Evolutionary conservation across 208 protist genomes (phyloP).

Genomic region (Acanthamoeba divionensis): DNA sequence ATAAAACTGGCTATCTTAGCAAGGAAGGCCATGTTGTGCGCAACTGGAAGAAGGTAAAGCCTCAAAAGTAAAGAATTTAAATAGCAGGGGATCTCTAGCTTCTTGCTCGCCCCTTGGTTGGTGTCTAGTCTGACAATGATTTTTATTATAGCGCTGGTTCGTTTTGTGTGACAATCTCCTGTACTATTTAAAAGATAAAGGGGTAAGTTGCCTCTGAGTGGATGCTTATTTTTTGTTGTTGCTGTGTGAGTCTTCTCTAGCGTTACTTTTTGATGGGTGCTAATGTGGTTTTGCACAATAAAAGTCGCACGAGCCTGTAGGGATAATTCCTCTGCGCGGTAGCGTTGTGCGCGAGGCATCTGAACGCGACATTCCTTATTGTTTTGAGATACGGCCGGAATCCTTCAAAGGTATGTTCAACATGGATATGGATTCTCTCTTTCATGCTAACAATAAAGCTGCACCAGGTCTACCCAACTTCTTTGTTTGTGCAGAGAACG

Average conservation of each 20-base stretch:
- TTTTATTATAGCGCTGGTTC: constrained; percentile 30
- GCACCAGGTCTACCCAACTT: not conserved
- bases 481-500: not conserved
- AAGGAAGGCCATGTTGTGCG: constrained; percentile 41
- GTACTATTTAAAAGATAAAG: constrained; percentile 24
- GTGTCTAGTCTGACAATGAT: too few relatives aligned
- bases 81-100: not conserved
- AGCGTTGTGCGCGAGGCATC: constrained; percentile 27
- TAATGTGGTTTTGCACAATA: not conserved
- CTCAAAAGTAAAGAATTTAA: too few relatives aligned
- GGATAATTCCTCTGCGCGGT: not conserved
- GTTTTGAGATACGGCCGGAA: constrained; percentile 24
- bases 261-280: not conserved
- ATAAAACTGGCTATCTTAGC: constrained; percentile 2
- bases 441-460: not conserved
- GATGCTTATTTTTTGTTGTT: not conserved
- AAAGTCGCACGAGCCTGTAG: constrained; percentile 18
- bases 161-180: constrained; percentile 24
- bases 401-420: not conserved
- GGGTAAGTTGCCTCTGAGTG: not conserved
- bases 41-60: constrained; percentile 7
- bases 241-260: not conserved
- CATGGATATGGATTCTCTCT: not conserved
- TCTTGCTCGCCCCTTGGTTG: not conserved
- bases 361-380: constrained; percentile 16